These are phyloP conservation scores for Salix koriyanagi DNA, from an alignment of 345 rosid species.

Conservation along the genomic window DNA sequence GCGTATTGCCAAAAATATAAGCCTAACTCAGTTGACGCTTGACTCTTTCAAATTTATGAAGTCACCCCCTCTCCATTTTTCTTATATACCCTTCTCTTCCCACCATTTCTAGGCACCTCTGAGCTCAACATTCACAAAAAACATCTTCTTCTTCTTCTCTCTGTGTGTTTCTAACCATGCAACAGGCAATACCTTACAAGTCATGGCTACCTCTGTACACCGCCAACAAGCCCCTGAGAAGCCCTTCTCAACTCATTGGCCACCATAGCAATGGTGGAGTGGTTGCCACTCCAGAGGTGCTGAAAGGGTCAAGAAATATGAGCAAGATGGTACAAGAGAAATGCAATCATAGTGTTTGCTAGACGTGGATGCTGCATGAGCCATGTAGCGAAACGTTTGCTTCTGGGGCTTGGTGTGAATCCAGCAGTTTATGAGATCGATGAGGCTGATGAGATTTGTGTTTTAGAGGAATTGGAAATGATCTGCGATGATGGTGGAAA, in stretches of 20 bases:
- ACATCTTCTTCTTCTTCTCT: neutral
- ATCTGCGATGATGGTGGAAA: constrained; percentile 8
- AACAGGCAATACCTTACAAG: constrained; percentile 50
- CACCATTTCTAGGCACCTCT: neutral
- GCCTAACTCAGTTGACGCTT: constrained; percentile 9
- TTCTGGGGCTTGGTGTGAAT: constrained; percentile 74
- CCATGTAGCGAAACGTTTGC: constrained; percentile 72
- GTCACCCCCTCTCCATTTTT: neutral
- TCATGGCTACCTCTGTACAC: constrained; percentile 19
- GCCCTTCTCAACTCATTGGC: neutral
- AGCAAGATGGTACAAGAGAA: constrained; percentile 50
- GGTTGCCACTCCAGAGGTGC: neutral
- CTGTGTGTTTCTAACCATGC: constrained; percentile 32
- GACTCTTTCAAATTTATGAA: neutral
- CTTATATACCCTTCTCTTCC: neutral
- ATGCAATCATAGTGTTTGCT: constrained; percentile 74
- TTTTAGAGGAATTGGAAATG: constrained; percentile 35
- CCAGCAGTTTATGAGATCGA: constrained; percentile 71
- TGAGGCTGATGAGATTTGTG: constrained; percentile 46
- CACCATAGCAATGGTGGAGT: neutral
- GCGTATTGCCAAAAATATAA: neutral
- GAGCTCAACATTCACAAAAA: neutral
- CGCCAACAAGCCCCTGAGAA: neutral
- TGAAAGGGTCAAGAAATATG: constrained; percentile 16
- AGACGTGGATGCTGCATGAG: constrained; percentile 84